phyloP scores from a whole-genome alignment of 345 rosid species.

The Acer negundo region DNA sequence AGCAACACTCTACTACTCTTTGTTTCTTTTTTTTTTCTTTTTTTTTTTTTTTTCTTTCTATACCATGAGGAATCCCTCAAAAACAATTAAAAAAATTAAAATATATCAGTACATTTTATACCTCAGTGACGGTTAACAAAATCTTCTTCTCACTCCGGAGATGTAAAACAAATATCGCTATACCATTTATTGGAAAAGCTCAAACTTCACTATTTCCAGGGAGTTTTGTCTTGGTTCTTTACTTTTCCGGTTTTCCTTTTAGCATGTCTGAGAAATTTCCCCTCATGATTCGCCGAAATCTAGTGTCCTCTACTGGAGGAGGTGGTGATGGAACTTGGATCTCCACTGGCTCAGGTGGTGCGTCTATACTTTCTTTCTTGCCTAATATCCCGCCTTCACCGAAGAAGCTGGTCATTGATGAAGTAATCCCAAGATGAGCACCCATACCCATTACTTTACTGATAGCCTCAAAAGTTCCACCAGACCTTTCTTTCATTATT shows the following conservation, averaged over 20 bases:
- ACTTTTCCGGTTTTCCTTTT: conserved; percentile 69
- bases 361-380: conserved; percentile 59
- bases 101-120: not conserved
- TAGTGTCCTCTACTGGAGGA: conserved; percentile 67
- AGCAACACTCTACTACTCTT: not conserved
- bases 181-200: conserved; percentile 5
- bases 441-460: conserved; percentile 99
- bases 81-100: not conserved
- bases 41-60: not conserved
- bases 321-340: conserved; percentile 40
- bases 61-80: conserved; percentile 10
- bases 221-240: conserved; percentile 61
- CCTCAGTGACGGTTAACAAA: not conserved
- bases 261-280: conserved; percentile 92
- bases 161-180: conserved; percentile 2
- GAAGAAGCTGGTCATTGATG: conserved; percentile 86
- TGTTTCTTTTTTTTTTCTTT: not conserved
- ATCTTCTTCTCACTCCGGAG: not conserved
- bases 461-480: conserved; percentile 77
- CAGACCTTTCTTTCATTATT: conserved; percentile 84
- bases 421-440: conserved; percentile 86
- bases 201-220: conserved; percentile 27
- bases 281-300: conserved; percentile 92
- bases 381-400: conserved; percentile 84
- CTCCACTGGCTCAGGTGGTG: conserved; percentile 43